These are phyloP conservation scores for Pseudevernia furfuracea DNA, from an alignment of 495 filamentous ascomycete genomes.

Conservation along the genomic window DNA sequence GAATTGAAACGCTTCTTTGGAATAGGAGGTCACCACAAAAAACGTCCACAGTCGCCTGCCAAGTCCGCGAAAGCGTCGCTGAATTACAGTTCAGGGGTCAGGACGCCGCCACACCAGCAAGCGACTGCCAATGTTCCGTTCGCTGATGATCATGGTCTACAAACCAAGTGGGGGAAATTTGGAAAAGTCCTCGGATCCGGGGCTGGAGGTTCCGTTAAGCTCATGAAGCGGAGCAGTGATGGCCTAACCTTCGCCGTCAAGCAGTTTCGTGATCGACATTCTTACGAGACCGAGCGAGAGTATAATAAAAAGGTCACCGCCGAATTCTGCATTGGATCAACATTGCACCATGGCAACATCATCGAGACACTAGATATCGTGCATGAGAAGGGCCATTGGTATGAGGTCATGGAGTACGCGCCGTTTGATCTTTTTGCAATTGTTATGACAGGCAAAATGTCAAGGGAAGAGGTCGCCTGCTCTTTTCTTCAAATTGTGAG, in stretches of 20 bases:
- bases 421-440: conserved; percentile 95
- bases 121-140: conserved; percentile 69
- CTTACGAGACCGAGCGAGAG: conserved; percentile 87
- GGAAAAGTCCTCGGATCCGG: conserved; percentile 90
- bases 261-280: conserved; percentile 87
- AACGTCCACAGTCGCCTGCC: conserved; percentile 56
- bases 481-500: conserved; percentile 90
- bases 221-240: conserved; percentile 88
- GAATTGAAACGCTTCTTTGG: conserved; percentile 92
- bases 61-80: conserved; percentile 38
- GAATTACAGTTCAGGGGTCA: conserved; percentile 35
- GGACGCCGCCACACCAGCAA: conserved; percentile 50
- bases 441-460: conserved; percentile 99
- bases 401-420: conserved; percentile 99
- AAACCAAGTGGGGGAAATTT: conserved; percentile 89
- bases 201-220: conserved; percentile 86
- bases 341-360: conserved; percentile 95
- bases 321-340: conserved; percentile 97
- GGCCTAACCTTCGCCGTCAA: conserved; percentile 94
- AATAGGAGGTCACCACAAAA: conserved; percentile 58
- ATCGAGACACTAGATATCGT: conserved; percentile 97
- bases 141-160: conserved; percentile 84
- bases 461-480: conserved; percentile 80
- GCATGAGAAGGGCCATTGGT: conserved; percentile 91
- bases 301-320: conserved; percentile 99